phyloP scores from a whole-genome alignment of 1,284 basidiomycete genomes.

The Marasmius tenuissimus region DNA sequence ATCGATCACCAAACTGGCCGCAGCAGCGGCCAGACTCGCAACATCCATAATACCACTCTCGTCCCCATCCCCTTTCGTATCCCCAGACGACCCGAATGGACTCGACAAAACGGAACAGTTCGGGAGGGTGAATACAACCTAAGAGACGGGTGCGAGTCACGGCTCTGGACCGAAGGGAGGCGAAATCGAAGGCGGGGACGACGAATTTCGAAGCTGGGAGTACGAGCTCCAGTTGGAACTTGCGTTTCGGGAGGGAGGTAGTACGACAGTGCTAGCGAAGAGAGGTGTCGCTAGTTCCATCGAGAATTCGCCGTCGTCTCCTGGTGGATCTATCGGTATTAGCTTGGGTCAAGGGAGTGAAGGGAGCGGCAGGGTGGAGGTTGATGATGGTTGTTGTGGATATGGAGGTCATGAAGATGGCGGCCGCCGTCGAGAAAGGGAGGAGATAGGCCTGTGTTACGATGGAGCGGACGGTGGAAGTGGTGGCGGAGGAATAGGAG shows the following conservation, averaged over 20 bases:
- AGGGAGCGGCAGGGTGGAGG: neutral
- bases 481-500: neutral
- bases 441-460: neutral
- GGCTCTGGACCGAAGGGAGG: neutral
- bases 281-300: constrained; percentile 11
- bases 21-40: neutral
- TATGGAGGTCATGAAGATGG: neutral
- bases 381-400: neutral
- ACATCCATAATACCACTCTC: too few relatives aligned
- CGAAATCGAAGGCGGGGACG: too few relatives aligned
- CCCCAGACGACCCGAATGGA: neutral
- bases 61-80: neutral
- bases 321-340: neutral
- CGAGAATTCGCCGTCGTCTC: constrained; percentile 2
- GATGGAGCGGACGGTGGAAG: neutral
- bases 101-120: neutral
- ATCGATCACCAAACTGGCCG: neutral
- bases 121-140: neutral
- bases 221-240: neutral
- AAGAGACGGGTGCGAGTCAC: neutral
- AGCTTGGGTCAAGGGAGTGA: neutral
- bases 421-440: neutral
- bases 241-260: neutral
- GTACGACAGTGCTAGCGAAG: neutral
- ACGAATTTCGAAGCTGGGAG: neutral